phyloP scores from a whole-genome alignment of 1,284 basidiomycete genomes.

The Trichosporon coremiiforme region DNA sequence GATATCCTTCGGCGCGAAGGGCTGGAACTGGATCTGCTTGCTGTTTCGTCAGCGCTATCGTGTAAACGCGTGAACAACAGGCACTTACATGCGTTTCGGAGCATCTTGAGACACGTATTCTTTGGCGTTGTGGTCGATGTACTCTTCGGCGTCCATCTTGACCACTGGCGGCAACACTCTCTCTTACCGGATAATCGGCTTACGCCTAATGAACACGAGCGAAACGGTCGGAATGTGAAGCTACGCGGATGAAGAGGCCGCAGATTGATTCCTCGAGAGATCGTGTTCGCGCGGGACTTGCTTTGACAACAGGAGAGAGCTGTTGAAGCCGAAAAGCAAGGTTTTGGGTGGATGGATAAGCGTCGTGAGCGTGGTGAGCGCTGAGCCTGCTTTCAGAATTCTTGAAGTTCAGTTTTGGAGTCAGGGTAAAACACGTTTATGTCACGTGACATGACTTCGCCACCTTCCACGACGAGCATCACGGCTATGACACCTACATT shows the following conservation, averaged over 20 bases:
- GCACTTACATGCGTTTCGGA: constrained; percentile 84
- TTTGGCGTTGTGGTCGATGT: constrained; percentile 61
- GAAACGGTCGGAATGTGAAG: neutral
- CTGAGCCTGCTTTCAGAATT: constrained; percentile 1
- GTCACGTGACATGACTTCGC: constrained; percentile 3
- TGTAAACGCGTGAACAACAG: neutral
- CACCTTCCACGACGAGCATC: constrained; percentile 7
- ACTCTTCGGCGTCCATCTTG: constrained; percentile 33
- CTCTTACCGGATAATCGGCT: neutral
- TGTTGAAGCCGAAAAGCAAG: neutral
- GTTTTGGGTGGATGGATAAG: constrained; percentile 1
- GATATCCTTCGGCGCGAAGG: constrained; percentile 87
- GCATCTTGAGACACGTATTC: constrained; percentile 81
- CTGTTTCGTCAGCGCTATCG: constrained; percentile 58
- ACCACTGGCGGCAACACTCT: constrained; percentile 15
- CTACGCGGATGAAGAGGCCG: neutral
- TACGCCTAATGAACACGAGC: constrained; percentile 3
- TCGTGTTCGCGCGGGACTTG: neutral
- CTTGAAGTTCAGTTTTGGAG: constrained; percentile 9
- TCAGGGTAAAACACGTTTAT: neutral
- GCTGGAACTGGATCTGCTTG: constrained; percentile 91
- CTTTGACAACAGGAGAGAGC: neutral
- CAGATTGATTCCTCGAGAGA: neutral
- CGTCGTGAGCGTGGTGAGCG: neutral
- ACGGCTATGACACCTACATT: constrained; percentile 5